Percentiles rank a stretch among this genome's conserved stretches.
These are phyloP conservation scores for Tricholoma furcatifolium DNA, from an alignment of 768 basidiomycete species.

Conservation along the genomic window DNA sequence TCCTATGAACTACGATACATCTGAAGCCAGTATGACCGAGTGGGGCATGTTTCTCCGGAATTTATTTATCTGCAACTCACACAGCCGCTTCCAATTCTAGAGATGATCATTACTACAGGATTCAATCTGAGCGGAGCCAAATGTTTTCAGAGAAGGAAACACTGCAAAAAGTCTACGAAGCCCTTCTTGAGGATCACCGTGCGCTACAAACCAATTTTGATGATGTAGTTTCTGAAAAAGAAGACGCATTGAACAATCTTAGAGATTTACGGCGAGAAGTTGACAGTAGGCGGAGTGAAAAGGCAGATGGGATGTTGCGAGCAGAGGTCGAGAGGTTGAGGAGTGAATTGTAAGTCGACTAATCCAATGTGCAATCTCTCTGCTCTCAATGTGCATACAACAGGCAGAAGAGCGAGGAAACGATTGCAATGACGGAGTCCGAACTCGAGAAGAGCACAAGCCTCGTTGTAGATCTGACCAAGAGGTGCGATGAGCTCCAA, in stretches of 20 bases:
- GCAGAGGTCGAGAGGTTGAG: conserved; percentile 82
- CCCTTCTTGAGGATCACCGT: conserved; percentile 74
- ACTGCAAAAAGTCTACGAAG: conserved; percentile 77
- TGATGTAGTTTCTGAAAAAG: conserved; percentile 74
- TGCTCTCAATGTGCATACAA: conserved; percentile 28
- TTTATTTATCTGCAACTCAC: conserved; percentile 4
- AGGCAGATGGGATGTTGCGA: conserved; percentile 74
- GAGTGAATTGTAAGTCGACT: conserved; percentile 72
- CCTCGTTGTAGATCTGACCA: conserved; percentile 69
- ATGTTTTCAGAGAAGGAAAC: conserved; percentile 85
- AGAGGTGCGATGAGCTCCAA: conserved; percentile 81
- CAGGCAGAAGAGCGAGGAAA: conserved; percentile 95
- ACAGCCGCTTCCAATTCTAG: conserved; percentile 35
- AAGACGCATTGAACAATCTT: conserved; percentile 67
- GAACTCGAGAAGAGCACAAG: conserved; percentile 80
- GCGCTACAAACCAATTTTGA: conserved; percentile 74
- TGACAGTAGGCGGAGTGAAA: conserved; percentile 62
- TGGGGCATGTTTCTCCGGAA: conserved; percentile 35
- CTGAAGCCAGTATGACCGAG: conserved; percentile 76
- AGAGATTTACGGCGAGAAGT: conserved; percentile 57
- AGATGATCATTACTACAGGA: conserved; percentile 86
- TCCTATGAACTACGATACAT: conserved; percentile 44
- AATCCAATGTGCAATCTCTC: background rate
- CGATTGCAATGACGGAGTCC: conserved; percentile 75
- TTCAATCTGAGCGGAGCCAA: conserved; percentile 78